A percentile compares a stretch with the other conserved stretches of the same genome.
Conservation (phyloP, 1,284 basidiomycete genomes). For the Cystobasidium pallidum region DNA sequence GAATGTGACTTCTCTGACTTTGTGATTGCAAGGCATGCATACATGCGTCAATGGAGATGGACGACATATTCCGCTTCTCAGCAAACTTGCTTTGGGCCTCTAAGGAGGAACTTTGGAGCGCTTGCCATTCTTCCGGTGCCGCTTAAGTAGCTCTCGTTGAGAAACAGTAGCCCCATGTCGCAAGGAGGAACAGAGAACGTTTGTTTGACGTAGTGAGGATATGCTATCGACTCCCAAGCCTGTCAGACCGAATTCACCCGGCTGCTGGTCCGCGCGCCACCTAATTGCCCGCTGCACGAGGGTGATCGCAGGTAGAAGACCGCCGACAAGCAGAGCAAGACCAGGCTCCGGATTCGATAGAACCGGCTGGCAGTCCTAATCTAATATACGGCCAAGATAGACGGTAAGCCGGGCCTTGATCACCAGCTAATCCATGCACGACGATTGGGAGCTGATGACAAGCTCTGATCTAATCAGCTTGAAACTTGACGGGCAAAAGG, state of each 20-base stretch:
- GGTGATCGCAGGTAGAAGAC: neutral
- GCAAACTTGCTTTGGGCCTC: no score
- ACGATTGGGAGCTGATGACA: neutral
- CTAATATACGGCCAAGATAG: neutral
- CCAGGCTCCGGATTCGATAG: slow-evolving; percentile 2
- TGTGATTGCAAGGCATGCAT: no score
- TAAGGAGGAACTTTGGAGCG: no score
- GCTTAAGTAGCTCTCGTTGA: no score
- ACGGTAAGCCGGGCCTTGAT: neutral
- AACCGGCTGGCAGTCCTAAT: neutral
- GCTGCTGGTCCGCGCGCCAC: slow-evolving; percentile 4
- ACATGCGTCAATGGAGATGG: no score
- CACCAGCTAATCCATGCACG: neutral
- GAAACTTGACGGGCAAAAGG: no score
- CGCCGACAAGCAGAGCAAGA: neutral
- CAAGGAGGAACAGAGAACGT: no score
- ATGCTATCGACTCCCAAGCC: neutral
- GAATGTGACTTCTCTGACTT: no score
- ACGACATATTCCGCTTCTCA: no score
- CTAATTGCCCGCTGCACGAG: neutral
- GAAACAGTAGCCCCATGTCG: no score
- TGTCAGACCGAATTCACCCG: neutral
- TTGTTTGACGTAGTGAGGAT: no score
- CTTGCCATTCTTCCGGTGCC: no score
- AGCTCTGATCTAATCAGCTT: slow-evolving; percentile 9